Evolutionary conservation across 228 moss, liverwort and hornwort species (phyloP).

Genomic region (Sphagnum magellanicum): DNA sequence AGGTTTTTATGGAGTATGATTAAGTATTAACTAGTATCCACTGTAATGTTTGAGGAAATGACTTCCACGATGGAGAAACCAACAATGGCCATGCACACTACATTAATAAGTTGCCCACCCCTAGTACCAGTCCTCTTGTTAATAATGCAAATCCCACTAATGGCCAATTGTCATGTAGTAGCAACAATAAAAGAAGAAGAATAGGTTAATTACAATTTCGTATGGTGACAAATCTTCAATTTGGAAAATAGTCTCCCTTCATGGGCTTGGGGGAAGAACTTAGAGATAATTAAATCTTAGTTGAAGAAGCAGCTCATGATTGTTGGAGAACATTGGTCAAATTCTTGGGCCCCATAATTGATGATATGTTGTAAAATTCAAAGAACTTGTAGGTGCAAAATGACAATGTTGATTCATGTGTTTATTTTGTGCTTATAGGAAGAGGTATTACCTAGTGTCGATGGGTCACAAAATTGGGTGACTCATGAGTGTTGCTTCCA

Average conservation of each 20-base stretch:
- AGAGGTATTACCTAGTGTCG: constrained; percentile 38
- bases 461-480: constrained; percentile 84
- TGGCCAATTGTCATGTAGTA: constrained; percentile 55
- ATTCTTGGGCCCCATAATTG: no score
- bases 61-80: constrained; percentile 79
- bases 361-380: no score
- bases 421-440: no score
- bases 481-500: constrained; percentile 19
- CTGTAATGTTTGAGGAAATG: constrained; percentile 73
- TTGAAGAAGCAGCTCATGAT: not conserved
- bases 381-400: no score
- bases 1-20: not conserved
- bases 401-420: no score
- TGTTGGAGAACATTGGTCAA: no score
- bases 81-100: constrained; percentile 94
- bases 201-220: no score
- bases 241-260: not conserved
- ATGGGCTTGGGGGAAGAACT: not conserved
- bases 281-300: not conserved
- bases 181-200: not conserved
- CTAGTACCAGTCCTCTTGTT: constrained; percentile 70
- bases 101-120: constrained; percentile 74
- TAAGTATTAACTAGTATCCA: constrained; percentile 52
- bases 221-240: not conserved
- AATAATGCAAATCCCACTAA: constrained; percentile 66